Conservation (phyloP, 371 early-diverging fungal species). For the Mycotypha africana region DNA sequence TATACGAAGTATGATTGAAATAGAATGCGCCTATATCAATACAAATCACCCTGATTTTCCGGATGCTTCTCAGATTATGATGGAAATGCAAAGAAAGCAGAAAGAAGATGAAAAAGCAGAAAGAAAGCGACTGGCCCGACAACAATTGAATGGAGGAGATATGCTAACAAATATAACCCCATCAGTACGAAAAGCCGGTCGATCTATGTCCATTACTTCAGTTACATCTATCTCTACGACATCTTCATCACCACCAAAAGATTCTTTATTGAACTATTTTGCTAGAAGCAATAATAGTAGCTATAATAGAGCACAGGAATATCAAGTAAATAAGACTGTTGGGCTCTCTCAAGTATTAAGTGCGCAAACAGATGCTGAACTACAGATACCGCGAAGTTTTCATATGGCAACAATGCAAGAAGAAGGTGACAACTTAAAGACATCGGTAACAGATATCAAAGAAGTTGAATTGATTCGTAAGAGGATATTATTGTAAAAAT, state of each 20-base stretch:
- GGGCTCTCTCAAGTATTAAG: slow-evolving; percentile 6
- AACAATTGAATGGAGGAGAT: slow-evolving; percentile 12
- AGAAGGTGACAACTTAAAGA: too few relatives aligned
- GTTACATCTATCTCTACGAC: neutral
- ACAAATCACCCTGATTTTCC: slow-evolving; percentile 92
- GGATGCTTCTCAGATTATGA: slow-evolving; percentile 70
- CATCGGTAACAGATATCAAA: slow-evolving; percentile 48
- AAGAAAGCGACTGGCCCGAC: slow-evolving; percentile 18
- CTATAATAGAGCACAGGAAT: neutral
- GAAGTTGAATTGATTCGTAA: slow-evolving; percentile 82
- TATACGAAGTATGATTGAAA: slow-evolving; percentile 77
- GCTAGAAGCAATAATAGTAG: slow-evolving; percentile 40
- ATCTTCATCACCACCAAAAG: slow-evolving; percentile 8
- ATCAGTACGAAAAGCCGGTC: neutral
- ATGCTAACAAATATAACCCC: too few relatives aligned
- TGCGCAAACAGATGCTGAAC: neutral
- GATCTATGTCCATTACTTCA: slow-evolving; percentile 19
- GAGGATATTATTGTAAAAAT: neutral
- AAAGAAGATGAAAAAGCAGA: slow-evolving; percentile 35
- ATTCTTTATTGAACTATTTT: slow-evolving; percentile 61
- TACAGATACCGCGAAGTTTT: too few relatives aligned
- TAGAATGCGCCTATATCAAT: slow-evolving; percentile 88
- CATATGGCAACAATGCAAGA: too few relatives aligned
- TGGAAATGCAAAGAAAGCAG: slow-evolving; percentile 41
- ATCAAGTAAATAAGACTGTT: neutral